Evolutionary conservation across 805 yeast genomes (phyloP), one percentile per base, ranked within the genome.

Genomic region (Pichia californica): DNA sequence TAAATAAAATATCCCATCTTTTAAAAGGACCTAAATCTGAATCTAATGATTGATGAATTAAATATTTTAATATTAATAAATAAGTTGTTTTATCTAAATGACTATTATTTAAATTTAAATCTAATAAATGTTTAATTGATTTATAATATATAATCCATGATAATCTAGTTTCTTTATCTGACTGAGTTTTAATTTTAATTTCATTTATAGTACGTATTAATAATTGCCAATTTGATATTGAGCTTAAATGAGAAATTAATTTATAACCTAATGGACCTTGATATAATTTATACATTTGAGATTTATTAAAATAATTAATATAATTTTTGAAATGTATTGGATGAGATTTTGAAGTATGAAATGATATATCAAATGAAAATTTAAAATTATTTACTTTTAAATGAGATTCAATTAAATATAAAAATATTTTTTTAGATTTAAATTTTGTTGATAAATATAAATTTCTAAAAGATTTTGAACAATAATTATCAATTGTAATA

Each of bases 391-490:
- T 31, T 3, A 39, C 42, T 7, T 34, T 18, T 19, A 50, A 32
- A 26, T 45, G 50, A 27, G 47, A 48, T 36, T 27, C 51, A n/a
- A 61, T 40, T 2, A 59, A 43, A 2, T 51, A 45, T 35, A 54
- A 53, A 48, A 60, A 49, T 18, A 57, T 52, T 14, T 48, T 52
- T 16, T 35, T 47, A 29, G 54, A 55, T 38, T 36, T 20, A 38
- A 36, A n/a, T 36, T 37, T 21, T 33, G 38, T 7, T 8, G 47
- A 28, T 18, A 14, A 30, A 27, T 23, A 37, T 43, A 54, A 25
- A 44, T 50, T n/a, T 43, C 43, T 18, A 38, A 59, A 39, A 11
- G 47, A 30, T 13, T 47, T 44, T 3, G 44, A 21, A 4, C 51
- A 16, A 1, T 40, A 31, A 8, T 41, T 45, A 13, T 44, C 30